These are phyloP conservation scores for Cardamine occulta DNA, from an alignment of 345 rosid genomes.

Conservation along the genomic window DNA sequence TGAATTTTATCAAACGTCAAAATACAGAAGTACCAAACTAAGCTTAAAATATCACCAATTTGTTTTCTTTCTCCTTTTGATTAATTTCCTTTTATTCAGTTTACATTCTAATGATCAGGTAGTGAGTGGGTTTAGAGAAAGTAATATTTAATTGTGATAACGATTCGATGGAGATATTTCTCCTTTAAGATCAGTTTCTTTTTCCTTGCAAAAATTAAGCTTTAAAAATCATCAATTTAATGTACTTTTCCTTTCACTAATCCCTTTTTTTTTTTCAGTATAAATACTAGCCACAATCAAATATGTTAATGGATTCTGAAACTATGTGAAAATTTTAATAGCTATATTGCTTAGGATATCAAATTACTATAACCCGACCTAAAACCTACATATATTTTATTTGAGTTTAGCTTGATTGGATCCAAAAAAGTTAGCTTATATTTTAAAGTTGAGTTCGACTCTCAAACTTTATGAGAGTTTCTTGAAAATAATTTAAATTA, in stretches of 20 bases:
- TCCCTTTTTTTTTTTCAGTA: too few species aligned
- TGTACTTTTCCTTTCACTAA: neutral
- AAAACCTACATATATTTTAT: too few species aligned
- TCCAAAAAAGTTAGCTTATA: too few species aligned
- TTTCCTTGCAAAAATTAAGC: neutral
- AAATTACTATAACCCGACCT: too few species aligned
- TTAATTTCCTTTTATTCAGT: neutral
- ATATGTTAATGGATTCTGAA: too few species aligned
- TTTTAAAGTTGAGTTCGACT: too few species aligned
- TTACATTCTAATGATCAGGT: neutral
- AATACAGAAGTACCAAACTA: neutral
- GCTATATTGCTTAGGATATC: too few species aligned
- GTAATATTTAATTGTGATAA: neutral
- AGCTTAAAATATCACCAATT: neutral
- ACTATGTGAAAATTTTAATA: too few species aligned
- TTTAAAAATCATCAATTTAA: neutral
- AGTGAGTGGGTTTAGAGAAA: neutral
- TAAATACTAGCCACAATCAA: too few species aligned
- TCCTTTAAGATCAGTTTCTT: neutral
- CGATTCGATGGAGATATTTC: neutral
- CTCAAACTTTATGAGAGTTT: too few species aligned
- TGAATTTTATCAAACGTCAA: neutral
- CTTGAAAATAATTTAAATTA: too few species aligned
- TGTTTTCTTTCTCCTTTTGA: neutral
- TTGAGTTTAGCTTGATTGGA: too few species aligned